Conservation (phyloP, 1,284 basidiomycete genomes). For the Heterobasidion occidentale region DNA sequence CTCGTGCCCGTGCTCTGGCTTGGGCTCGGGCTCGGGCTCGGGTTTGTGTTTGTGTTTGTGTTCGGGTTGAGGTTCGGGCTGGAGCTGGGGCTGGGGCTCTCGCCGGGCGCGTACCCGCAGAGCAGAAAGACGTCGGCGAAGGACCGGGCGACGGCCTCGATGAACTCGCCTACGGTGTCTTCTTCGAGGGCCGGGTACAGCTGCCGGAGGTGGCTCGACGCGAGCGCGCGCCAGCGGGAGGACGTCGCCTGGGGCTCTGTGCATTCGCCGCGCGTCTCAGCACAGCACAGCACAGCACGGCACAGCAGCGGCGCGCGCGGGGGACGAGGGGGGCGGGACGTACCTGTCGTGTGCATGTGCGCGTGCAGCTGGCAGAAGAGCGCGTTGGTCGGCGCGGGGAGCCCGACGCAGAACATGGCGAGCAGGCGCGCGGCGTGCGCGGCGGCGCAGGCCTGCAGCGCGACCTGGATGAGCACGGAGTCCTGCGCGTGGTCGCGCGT, state of each 20-base stretch:
- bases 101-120: slow-evolving; percentile 38
- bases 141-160: slow-evolving; percentile 65
- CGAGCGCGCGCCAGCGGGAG: slow-evolving; percentile 64
- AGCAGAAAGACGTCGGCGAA: slow-evolving; percentile 56
- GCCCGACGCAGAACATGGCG: slow-evolving; percentile 64
- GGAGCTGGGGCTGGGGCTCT: not conserved
- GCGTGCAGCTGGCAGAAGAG: slow-evolving; percentile 57
- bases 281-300: slow-evolving; percentile 5
- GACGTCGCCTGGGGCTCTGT: slow-evolving; percentile 68
- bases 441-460: slow-evolving; percentile 59
- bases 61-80: too few species aligned
- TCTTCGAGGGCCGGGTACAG: slow-evolving; percentile 60
- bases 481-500: slow-evolving; percentile 63
- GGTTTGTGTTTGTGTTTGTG: too few species aligned
- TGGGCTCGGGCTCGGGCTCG: too few species aligned
- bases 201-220: slow-evolving; percentile 57
- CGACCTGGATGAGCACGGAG: slow-evolving; percentile 65
- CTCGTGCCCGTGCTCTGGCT: slow-evolving; percentile 10
- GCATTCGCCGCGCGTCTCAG: slow-evolving; percentile 4
- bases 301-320: not conserved
- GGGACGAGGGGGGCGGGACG: slow-evolving; percentile 15
- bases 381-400: slow-evolving; percentile 59
- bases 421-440: slow-evolving; percentile 59
- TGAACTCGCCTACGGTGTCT: slow-evolving; percentile 56
- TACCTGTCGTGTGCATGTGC: slow-evolving; percentile 56